These are phyloP conservation scores for Hyphodiscus hymeniophilus DNA, from an alignment of 495 filamentous ascomycete genomes.

Conservation along the genomic window DNA sequence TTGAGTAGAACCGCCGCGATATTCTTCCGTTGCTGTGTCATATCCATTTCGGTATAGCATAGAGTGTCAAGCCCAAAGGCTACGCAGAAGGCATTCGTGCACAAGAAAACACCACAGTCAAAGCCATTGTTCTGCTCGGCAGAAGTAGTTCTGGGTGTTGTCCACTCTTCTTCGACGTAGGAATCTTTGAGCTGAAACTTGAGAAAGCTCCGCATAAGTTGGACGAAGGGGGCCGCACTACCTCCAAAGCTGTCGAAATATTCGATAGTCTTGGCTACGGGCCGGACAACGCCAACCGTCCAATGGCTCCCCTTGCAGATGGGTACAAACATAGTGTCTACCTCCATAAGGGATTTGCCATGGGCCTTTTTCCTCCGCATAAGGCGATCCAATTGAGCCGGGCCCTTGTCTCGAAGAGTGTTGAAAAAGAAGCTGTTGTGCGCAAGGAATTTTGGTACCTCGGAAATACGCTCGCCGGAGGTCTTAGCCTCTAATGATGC, in stretches of 20 bases:
- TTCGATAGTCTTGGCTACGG: slow-evolving; percentile 51
- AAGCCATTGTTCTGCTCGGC: slow-evolving; percentile 59
- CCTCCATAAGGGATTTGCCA: slow-evolving; percentile 42
- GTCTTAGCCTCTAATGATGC: slow-evolving; percentile 19
- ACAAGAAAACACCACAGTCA: slow-evolving; percentile 77
- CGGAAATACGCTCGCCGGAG: slow-evolving; percentile 33
- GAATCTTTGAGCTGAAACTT: slow-evolving; percentile 43
- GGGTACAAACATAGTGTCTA: slow-evolving; percentile 55
- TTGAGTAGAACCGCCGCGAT: slow-evolving; percentile 66
- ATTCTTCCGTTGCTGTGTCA: slow-evolving; percentile 48
- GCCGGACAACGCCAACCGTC: slow-evolving; percentile 60
- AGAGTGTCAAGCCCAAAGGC: slow-evolving; percentile 55
- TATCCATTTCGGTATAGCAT: slow-evolving; percentile 47
- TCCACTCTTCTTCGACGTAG: slow-evolving; percentile 59
- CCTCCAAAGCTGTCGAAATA: slow-evolving; percentile 64
- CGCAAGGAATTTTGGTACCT: slow-evolving; percentile 56
- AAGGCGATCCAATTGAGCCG: slow-evolving; percentile 41
- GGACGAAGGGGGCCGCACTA: slow-evolving; percentile 25
- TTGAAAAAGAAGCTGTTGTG: slow-evolving; percentile 68
- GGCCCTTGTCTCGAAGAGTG: slow-evolving; percentile 45
- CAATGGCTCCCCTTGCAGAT: slow-evolving; percentile 45
- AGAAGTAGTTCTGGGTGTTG: slow-evolving; percentile 31
- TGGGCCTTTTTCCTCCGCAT: slow-evolving; percentile 47
- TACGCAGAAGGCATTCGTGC: slow-evolving; percentile 65
- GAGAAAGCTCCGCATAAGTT: slow-evolving; percentile 46